Base-by-base conservation (phyloP, 1,284 basidiomycete species). In the Mrakiaceae sp. region DNA sequence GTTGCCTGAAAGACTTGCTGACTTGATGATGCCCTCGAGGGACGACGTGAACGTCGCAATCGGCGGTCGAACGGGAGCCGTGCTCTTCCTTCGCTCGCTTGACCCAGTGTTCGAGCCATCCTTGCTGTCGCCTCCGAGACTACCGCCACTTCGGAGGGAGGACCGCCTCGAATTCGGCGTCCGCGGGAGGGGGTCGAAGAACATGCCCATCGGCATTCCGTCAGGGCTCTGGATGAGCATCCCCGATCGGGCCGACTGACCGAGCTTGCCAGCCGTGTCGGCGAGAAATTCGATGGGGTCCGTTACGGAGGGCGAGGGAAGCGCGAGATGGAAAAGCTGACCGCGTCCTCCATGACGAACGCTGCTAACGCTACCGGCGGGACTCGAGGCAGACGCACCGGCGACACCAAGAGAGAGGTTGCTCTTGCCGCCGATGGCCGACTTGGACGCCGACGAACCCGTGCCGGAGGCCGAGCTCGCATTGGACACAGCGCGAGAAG, bases 161-260 rank as follows among this genome's bases (percentile, higher is more conserved):
- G 53, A 63, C 27, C 72, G 63, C 52, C 73, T 66, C 46, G 53
- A 54, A 40, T 50, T 60, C 50, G 72, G 71, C 6, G 67, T 64
- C 61, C 70, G 71, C 10, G 69, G 68, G 3, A 74, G 77, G 0
- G 95, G 95, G 70, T 94, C 88, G 76, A 98, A 98, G 77, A 93
- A 91, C 69, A 98, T 94, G 5, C 92, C 94, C 27, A 90, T 84
- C 0, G 92, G 89, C 68, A 92, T 85, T 0, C 95, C 95, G 72
- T 96, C 91, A 0, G 90, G 90, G 72, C 86, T 90, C 69, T 94
- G 90, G 60, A 98, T 87, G 54, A 98, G 82, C 27, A 97, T 82
- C 0, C 95, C 95, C 3, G 88, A 87, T 2, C 88, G 87, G 0
- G 88, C 87, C 0, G 88, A 87, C 4, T 83, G 79, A 5, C 87